Evolutionary conservation across 2,329 filamentous ascomycete species (phyloP), one percentile per base, ranked within the genome.

Genomic region (Colletotrichum paranaense): DNA sequence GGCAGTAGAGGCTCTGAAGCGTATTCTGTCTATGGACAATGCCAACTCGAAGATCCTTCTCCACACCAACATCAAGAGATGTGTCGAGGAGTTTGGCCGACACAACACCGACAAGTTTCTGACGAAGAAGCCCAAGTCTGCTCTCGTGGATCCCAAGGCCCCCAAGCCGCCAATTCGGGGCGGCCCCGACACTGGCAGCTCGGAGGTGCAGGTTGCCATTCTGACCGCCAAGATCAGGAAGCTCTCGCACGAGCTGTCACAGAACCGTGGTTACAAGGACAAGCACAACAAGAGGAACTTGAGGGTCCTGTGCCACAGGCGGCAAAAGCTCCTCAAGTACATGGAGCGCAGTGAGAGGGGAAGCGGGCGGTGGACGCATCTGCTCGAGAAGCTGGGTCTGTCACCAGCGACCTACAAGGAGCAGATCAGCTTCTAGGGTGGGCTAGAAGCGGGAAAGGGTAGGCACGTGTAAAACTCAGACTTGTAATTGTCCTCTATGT

Each of bases 201-300:
- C 94, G 7, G 97, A 99, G 84, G 97, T 99, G n/a, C 97, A 99
- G 86, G 95, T 97, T 76, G 95, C 95, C 58, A 97, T 99, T 78
- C 84, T 99, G 81, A 99, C 97, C 3, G 90, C 95, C 70, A 98
- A 98, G 88, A 99, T 99, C 81, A 89, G 94, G 75, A 92, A 93
- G 28, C 82, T 99, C 62, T 92, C 93, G 19, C 88, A 93, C 77
- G 92, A 92, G 76, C 84, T 98, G 64, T 88, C 93, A 79, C 88
- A 86, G 55, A 89, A 91, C 73, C 84, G 87, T 77, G 94, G 93
- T 5, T 90, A 93, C 82, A 95, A 93, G 81, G 97, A 99, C 81
- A 98, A 97, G 87, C 90, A 95, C 81, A 98, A 98, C 86, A 98
- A 97, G 90, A 89, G 95, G 73, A 97, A 97, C 83, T 80, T 99